These are phyloP conservation scores for Cordyceps javanica DNA, from an alignment of 2,329 filamentous ascomycete genomes.

Conservation along the genomic window DNA sequence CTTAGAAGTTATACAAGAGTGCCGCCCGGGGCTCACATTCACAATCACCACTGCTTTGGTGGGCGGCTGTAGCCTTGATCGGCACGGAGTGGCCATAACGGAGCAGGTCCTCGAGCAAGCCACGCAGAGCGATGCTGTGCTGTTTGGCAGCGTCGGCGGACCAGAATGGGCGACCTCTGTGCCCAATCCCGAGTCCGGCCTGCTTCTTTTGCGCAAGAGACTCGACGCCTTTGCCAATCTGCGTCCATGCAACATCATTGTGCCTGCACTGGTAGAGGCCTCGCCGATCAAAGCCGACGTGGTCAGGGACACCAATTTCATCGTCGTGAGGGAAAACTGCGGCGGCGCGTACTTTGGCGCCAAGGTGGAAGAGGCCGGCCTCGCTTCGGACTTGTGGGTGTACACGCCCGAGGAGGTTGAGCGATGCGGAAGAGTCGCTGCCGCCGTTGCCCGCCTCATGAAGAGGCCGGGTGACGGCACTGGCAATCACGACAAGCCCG, in stretches of 20 bases:
- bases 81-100: too few species aligned
- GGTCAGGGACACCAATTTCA: slow-evolving; percentile 40
- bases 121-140: too few species aligned
- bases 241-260: slow-evolving; percentile 41
- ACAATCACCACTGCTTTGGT: slow-evolving; percentile 22
- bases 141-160: slow-evolving; percentile 42
- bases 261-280: slow-evolving; percentile 31
- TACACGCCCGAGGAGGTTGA: slow-evolving; percentile 41
- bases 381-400: slow-evolving; percentile 41
- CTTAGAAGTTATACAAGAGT: slow-evolving; percentile 33
- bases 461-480: slow-evolving; percentile 20
- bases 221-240: slow-evolving; percentile 45
- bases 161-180: slow-evolving; percentile 37
- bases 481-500: slow-evolving; percentile 24
- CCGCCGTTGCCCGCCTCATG: slow-evolving; percentile 34
- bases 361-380: slow-evolving; percentile 37
- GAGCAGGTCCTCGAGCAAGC: too few species aligned
- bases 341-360: slow-evolving; percentile 44
- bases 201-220: slow-evolving; percentile 32
- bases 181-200: slow-evolving; percentile 39
- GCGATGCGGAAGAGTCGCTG: slow-evolving; percentile 39
- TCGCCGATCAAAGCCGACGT: slow-evolving; percentile 40
- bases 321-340: slow-evolving; percentile 44
- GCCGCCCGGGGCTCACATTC: slow-evolving; percentile 25
- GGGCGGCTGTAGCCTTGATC: too few species aligned